Base-by-base conservation (phyloP, 257 asterid species). In the Solanum corneliomulleri region DNA sequence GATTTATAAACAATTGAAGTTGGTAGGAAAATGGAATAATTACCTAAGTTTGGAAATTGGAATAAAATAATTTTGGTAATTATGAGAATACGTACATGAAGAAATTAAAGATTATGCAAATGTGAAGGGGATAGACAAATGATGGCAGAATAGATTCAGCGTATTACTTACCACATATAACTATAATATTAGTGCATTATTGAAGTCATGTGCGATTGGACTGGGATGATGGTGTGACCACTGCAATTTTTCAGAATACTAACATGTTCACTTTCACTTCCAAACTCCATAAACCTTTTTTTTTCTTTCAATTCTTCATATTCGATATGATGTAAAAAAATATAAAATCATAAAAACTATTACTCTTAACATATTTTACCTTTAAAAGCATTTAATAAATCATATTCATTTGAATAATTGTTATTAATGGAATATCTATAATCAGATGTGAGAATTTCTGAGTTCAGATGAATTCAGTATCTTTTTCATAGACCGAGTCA, bases 241-340 rank as follows among this genome's bases (percentile, higher is more conserved):
- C 84, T 80, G 84, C 84, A 80, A 80, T 80, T 80, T 80, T 80
- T 80, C 84, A 27, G 84, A 80, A 20, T 45, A 47, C 42, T 15
- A 47, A 47, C 84, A 80, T 47, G 66, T 47, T 47, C 23, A 4
- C 27, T 80, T 80, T 45, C 39, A 13, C 6, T 44, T 77, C 62
- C 39, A 58, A 78, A 78, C 84, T 45, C 42, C 9, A 37, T 4
- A 16, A 44, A 45, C 64, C 8, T 75, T 25, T 75, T 25, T 25
- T 14, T 7, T 7, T 76, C 25, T 44, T 21, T 5, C 14, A 14
- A 5, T 45, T 27, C 3, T 25, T 77, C n/a, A 27, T 27, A 45
- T 44, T 45, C 9, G 15, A 44, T 78, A 78, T 45, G n/a, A 45
- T 27, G 84, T 16, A 21, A 41, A 78, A 75, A 3, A 21, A 41